Evolutionary conservation across 2,329 filamentous ascomycete species (phyloP).

Genomic region (Epichloe gansuensis): DNA sequence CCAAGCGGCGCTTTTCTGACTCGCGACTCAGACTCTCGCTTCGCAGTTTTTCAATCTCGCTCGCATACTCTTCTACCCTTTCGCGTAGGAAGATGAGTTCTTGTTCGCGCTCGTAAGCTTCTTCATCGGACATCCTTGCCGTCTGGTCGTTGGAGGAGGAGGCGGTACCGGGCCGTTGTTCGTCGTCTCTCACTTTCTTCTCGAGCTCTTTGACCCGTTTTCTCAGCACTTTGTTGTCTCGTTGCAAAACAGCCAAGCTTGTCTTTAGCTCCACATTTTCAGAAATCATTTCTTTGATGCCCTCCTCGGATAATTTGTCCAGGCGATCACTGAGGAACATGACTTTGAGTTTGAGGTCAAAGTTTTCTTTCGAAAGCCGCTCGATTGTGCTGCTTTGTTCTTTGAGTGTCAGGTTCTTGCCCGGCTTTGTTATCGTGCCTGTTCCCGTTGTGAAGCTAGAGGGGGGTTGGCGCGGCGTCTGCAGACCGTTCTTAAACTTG

Average conservation of each 20-base stretch:
- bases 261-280: slow-evolving; percentile 95
- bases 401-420: slow-evolving; percentile 74
- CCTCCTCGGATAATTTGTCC: slow-evolving; percentile 87
- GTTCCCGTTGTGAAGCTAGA: slow-evolving; percentile 27
- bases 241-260: slow-evolving; percentile 73
- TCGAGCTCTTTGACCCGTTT: slow-evolving; percentile 77
- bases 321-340: slow-evolving; percentile 92
- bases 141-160: slow-evolving; percentile 48
- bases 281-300: slow-evolving; percentile 94
- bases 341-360: slow-evolving; percentile 92
- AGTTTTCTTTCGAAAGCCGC: slow-evolving; percentile 92
- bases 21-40: slow-evolving; percentile 69
- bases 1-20: slow-evolving; percentile 73
- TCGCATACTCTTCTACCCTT: slow-evolving; percentile 69
- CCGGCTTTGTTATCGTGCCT: slow-evolving; percentile 38
- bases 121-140: slow-evolving; percentile 42
- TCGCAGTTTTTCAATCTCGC: slow-evolving; percentile 69
- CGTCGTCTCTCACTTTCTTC: slow-evolving; percentile 58
- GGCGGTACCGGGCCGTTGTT: slow-evolving; percentile 48
- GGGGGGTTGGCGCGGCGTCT: slow-evolving; percentile 40
- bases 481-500: slow-evolving; percentile 56
- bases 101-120: slow-evolving; percentile 61
- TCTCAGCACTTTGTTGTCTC: slow-evolving; percentile 76
- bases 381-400: slow-evolving; percentile 98
- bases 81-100: slow-evolving; percentile 78